These are phyloP conservation scores for Neophaeococcomyces mojaviensis DNA, from an alignment of 2,329 filamentous ascomycete species.

Conservation along the genomic window DNA sequence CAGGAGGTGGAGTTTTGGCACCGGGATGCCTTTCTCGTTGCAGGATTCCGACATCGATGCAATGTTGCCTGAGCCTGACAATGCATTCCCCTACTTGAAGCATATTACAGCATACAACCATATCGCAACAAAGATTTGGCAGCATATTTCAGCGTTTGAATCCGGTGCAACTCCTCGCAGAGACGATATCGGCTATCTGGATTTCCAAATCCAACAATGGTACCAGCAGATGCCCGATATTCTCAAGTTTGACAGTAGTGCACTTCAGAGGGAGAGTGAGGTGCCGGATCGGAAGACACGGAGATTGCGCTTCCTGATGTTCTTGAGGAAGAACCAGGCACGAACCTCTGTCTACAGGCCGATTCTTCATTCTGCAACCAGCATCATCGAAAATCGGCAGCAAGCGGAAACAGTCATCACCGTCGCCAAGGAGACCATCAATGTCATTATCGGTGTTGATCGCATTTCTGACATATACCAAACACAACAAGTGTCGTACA, in stretches of 20 bases:
- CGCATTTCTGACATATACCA: conserved; percentile 57
- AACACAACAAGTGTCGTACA: conserved; percentile 57
- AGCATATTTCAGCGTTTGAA: conserved; percentile 64
- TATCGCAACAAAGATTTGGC: conserved; percentile 81
- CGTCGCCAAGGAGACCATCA: conserved; percentile 58
- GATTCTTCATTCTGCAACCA: conserved; percentile 73
- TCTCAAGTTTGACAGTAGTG: conserved; percentile 47
- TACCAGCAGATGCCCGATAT: conserved; percentile 64
- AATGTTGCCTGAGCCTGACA: conserved; percentile 61
- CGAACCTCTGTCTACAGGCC: conserved; percentile 83
- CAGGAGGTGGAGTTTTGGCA: conserved; percentile 81
- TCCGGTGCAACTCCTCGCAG: conserved; percentile 55
- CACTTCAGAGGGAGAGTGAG: conserved; percentile 45
- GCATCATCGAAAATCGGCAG: conserved; percentile 66
- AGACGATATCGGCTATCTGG: conserved; percentile 70
- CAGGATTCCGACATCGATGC: conserved; percentile 82
- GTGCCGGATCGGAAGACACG: conserved; percentile 50
- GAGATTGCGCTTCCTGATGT: conserved; percentile 73
- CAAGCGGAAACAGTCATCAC: conserved; percentile 65
- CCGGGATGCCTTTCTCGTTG: conserved; percentile 75
- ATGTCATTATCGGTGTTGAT: conserved; percentile 53
- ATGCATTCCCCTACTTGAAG: conserved; percentile 60
- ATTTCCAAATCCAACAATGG: conserved; percentile 81
- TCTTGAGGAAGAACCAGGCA: conserved; percentile 81
- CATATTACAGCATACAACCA: conserved; percentile 80